Base-by-base conservation (phyloP, 2,329 filamentous ascomycete genomes). In the Aspergillus oerlinghausenensis region DNA sequence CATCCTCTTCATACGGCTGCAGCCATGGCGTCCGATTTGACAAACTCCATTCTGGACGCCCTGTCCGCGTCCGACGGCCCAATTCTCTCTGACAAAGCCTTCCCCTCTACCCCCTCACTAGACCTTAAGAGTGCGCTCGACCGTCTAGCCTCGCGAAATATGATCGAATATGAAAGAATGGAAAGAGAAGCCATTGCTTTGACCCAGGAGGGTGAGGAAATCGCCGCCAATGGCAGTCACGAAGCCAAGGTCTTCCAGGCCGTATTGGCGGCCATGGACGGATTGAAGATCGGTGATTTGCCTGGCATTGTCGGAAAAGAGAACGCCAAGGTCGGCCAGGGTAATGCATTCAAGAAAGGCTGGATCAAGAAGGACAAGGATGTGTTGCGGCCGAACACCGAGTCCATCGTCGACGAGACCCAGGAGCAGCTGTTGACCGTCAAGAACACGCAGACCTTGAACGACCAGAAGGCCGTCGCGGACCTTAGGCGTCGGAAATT, bases 401-500 rank as follows among this genome's bases (percentile, higher is more conserved):
- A 95, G 21, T 84, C 87, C 23, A 93, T 97, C 66, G 80, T 87
- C 66, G 94, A 99, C 71, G 81, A 83, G 54, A 95, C 90, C 52
- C 84, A 85, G 66, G 84, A 92, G 64, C 85, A 91, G 65, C 82
- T 99, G 57, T 81, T 86, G 70, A 81, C 82, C 50, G 89, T 96
- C 67, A 82, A 89, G 73, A 77, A 88, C 64, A 88, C 83, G 14
- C 84, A 84, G 63, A 85, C 87, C 26, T 80, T 90, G 64, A 77
- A 82, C 23, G 90, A 97, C 66, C 71, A 84, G 52, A 96, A 96
- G 76, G 80, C 87, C 38, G 74, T 96, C 28, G 82, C 85, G 54
- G 93, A 97, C 60, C 79, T 96, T 64, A 92, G 88, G 79, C 97
- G 97, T 82, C 86, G 93, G 70, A 97, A 97, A 79, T 83, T 99